These are phyloP conservation scores for Lipomyces kockii DNA, from an alignment of 805 yeast species.

Conservation along the genomic window DNA sequence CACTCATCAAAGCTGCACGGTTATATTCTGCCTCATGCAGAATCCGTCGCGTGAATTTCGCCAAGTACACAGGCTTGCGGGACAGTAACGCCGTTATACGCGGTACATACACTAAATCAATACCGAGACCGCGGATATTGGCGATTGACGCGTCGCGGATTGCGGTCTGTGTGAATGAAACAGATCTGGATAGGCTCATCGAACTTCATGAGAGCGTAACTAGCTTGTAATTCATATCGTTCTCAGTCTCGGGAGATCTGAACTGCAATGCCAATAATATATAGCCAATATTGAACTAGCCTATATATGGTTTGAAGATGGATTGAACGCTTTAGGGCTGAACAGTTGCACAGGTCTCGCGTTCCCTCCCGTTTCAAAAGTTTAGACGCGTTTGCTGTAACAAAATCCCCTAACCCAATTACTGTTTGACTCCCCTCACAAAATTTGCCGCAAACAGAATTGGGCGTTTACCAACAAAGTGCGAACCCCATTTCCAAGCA, in stretches of 20 bases:
- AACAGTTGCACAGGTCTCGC: too few relatives aligned
- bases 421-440: neutral
- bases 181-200: neutral
- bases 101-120: constrained; percentile 28
- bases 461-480: neutral
- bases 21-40: constrained; percentile 15
- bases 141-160: neutral
- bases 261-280: neutral
- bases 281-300: neutral
- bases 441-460: neutral
- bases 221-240: neutral
- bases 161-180: neutral
- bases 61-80: constrained; percentile 16
- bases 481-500: neutral
- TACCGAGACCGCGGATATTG: constrained; percentile 21
- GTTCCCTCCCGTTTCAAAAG: too few relatives aligned
- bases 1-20: neutral
- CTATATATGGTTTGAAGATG: neutral
- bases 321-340: too few relatives aligned
- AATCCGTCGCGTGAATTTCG: constrained; percentile 21
- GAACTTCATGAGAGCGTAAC: neutral
- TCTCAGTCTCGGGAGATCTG: neutral
- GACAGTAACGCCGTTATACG: constrained; percentile 19
- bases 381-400: neutral
- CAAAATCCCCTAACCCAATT: neutral